Evolutionary conservation across 352 stramenopile genomes (phyloP), one percentile per base, ranked within the genome.

Genomic region (Phytophthora vignae): DNA sequence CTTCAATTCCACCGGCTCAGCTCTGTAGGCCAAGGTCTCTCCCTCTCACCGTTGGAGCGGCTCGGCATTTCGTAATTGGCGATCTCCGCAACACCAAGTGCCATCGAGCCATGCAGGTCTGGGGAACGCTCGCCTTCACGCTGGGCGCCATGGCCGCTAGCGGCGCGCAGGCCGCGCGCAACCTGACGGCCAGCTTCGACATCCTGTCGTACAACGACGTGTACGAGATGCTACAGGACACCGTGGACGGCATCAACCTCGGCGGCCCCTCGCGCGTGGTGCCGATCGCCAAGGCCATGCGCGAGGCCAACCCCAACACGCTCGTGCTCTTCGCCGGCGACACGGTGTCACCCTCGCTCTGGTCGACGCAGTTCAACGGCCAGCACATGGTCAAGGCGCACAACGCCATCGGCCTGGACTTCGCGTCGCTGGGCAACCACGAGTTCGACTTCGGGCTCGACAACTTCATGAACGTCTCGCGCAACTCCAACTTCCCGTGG

Each of bases 401-500:
- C 75, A 93, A 91, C 29, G 84, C 84, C 3, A 87, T 94, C 61
- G 85, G 84, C 14, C 71, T 93, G 27, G 87, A 94, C 74, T 92
- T 81, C 60, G 87, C 85, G 17, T 85, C 81, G n/a, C 68, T 94
- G 11, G 87, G 87, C 21, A 93, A 94, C 81, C 85, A 93, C 74
- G 87, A 94, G 64, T 94, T 93, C 54, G 87, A 94, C 60, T 94
- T 90, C 60, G 87, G 87, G 17, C 73, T 94, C 46, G 87, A 94
- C 9, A 87, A 77, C 44, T 93, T 94, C 61, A 64, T 87, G 36
- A 94, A 94, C 68, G 87, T 93, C 25, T 82, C 82, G 38, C 36
- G 40, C 14, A 73, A 76, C 14, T 83, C 78, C 66, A 82, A 87
- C 50, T 94, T 94, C 55, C 71, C 76, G 40, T 94, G 87, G 85